These are phyloP conservation scores for Dendrobium huoshanense DNA, from an alignment of 106 monocot species.

Conservation along the genomic window DNA sequence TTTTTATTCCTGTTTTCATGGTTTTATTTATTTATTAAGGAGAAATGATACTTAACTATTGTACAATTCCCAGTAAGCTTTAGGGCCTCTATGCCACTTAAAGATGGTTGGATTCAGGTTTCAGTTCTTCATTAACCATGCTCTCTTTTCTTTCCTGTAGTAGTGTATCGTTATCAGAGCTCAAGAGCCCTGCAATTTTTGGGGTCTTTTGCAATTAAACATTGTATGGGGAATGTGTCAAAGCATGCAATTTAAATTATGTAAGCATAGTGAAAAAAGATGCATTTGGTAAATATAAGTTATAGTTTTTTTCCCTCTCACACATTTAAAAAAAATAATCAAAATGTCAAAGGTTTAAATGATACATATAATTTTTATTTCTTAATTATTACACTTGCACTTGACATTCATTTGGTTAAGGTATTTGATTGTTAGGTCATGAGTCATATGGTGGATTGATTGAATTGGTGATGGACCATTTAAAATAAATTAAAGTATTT, in stretches of 20 bases:
- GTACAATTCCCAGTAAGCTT: neutral
- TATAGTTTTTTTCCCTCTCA: neutral
- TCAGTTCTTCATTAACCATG: neutral
- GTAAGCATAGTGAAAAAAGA: neutral
- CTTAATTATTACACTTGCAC: too few species aligned
- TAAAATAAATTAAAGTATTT: too few species aligned
- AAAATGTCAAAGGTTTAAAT: neutral
- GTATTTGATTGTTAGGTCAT: too few species aligned
- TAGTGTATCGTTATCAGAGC: neutral
- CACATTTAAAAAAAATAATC: neutral
- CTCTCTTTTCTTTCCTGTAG: neutral
- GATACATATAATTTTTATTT: neutral
- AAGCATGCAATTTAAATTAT: neutral
- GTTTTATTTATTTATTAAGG: neutral
- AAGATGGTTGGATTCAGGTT: neutral
- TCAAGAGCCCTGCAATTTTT: neutral
- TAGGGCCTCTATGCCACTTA: neutral
- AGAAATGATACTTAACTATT: neutral
- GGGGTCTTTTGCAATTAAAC: neutral
- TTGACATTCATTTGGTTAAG: too few species aligned
- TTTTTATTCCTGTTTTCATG: neutral
- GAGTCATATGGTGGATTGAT: too few species aligned
- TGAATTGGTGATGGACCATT: too few species aligned
- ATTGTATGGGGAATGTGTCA: neutral
- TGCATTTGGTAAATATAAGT: neutral